These are phyloP conservation scores for Sporothrix inflata DNA, from an alignment of 2,329 filamentous ascomycete genomes.

Conservation along the genomic window DNA sequence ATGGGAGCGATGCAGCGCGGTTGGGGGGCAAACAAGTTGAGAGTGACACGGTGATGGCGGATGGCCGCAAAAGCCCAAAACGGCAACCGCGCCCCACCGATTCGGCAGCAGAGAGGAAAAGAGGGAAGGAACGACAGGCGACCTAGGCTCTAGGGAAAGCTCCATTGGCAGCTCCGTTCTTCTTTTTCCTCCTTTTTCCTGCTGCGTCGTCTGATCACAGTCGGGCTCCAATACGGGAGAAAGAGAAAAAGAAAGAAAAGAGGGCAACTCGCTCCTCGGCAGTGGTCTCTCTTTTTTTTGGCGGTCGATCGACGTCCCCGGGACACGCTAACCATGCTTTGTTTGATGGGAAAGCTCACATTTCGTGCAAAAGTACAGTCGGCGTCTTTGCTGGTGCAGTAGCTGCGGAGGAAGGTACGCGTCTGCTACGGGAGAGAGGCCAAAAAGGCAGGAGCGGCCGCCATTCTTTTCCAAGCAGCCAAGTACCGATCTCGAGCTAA, in stretches of 20 bases:
- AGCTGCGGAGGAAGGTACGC: not conserved
- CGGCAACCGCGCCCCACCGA: not conserved
- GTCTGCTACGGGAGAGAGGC: conserved; percentile 3
- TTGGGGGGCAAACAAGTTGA: conserved; percentile 10
- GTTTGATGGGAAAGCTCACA: conserved; percentile 9
- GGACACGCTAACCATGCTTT: conserved; percentile 6
- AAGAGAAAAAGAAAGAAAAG: not conserved
- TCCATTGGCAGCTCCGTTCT: not conserved
- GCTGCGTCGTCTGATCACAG: conserved; percentile 16
- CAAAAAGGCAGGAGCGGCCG: not conserved
- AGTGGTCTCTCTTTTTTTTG: not conserved
- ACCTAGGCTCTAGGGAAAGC: not conserved
- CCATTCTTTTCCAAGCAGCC: not conserved
- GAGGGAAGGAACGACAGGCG: not conserved
- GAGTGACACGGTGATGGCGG: not conserved
- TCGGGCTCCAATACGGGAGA: not conserved
- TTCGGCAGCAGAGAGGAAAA: not conserved
- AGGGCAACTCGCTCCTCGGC: not conserved
- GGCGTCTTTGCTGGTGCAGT: not conserved
- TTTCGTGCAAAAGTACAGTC: not conserved
- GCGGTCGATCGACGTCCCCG: conserved; percentile 11
- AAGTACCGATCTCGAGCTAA: not conserved
- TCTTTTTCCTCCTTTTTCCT: not conserved
- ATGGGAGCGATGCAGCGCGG: conserved; percentile 25
- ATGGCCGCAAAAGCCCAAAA: not conserved